These are phyloP conservation scores for Entonaema liquescens DNA, from an alignment of 495 filamentous ascomycete genomes.

Conservation along the genomic window DNA sequence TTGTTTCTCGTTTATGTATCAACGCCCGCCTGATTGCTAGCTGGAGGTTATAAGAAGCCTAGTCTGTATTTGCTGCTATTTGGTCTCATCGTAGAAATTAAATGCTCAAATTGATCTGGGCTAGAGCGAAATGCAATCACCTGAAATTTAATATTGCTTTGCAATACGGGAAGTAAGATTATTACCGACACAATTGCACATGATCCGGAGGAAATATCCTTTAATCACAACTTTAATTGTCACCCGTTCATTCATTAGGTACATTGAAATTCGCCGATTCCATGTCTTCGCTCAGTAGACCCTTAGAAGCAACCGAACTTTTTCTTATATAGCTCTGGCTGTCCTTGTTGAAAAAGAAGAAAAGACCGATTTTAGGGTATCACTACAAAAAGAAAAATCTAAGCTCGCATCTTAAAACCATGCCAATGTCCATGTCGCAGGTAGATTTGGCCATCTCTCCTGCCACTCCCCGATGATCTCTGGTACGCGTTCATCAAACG, in stretches of 20 bases:
- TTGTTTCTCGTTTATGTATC: not conserved
- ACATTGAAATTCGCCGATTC: not conserved
- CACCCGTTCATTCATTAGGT: not conserved
- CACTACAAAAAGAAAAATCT: slow-evolving; percentile 25
- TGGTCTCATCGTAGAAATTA: not conserved
- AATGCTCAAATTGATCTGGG: not conserved
- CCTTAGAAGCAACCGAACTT: not conserved
- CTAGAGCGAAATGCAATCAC: not conserved
- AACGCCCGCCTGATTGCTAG: not conserved
- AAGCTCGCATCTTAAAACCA: slow-evolving; percentile 74
- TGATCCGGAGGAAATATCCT: not conserved
- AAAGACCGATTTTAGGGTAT: slow-evolving; percentile 40
- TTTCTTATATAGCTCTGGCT: not conserved
- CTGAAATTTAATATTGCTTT: not conserved
- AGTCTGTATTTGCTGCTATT: not conserved
- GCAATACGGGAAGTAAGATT: not conserved
- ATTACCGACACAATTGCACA: not conserved
- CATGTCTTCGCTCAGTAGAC: not conserved
- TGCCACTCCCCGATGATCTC: slow-evolving; percentile 97
- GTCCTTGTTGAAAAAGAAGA: slow-evolving; percentile 10
- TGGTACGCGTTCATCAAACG: slow-evolving; percentile 93
- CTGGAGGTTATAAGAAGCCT: not conserved
- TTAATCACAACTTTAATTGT: not conserved
- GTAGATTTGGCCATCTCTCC: slow-evolving; percentile 89
- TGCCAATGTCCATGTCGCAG: slow-evolving; percentile 91